Base-by-base conservation (phyloP, 352 stramenopile genomes). In the Blastocystis sp. region DNA sequence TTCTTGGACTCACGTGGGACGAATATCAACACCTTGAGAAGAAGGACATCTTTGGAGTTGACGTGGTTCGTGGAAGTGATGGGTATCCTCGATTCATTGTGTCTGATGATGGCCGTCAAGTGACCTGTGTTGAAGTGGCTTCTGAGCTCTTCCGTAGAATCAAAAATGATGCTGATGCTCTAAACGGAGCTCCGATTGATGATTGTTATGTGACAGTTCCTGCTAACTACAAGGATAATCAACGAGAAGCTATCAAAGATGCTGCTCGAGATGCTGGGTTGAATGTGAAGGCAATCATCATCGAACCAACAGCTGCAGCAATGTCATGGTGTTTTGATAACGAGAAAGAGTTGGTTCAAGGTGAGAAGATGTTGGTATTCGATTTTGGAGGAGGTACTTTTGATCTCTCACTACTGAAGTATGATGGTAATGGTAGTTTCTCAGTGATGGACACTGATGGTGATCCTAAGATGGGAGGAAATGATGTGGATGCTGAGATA, bases 171-270 rank as follows among this genome's bases (percentile, higher is more conserved):
- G 73, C 73, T 19, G 51, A 51, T 22, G 13, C 3, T 0, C 33
- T n/a, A 0, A 35, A n/a, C 17, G 51, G 59, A 2, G 5, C 2
- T 0, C 30, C 2, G 17, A 66, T 53, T 54, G 27, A 24, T 9
- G 22, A 68, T 4, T 53, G 42, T 33, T 82, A 66, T n/a, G 51
- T 82, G 0, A 82, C 73, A 13, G 53, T 58, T 30, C 73, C 73
- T 53, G 73, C 73, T 66, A 53, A 82, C 17, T 82, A 64, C 51
- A 22, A n/a, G 27, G 54, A 53, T 3, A 0, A 66, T 0, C 48
- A 62, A 11, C 19, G 97, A 91, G 95, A 99, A 93, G 96, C 97
- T 37, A 99, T 97, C 77, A 99, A 99, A 94, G 96, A 99, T 92
- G 97, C 97, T 75, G 97, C 97, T 30, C 96, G 93, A 7, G 99